A percentile compares a stretch with the other conserved stretches of the same genome.
Conservation (phyloP, 169 alveolate genomes). For the Condylostoma magnum region DNA sequence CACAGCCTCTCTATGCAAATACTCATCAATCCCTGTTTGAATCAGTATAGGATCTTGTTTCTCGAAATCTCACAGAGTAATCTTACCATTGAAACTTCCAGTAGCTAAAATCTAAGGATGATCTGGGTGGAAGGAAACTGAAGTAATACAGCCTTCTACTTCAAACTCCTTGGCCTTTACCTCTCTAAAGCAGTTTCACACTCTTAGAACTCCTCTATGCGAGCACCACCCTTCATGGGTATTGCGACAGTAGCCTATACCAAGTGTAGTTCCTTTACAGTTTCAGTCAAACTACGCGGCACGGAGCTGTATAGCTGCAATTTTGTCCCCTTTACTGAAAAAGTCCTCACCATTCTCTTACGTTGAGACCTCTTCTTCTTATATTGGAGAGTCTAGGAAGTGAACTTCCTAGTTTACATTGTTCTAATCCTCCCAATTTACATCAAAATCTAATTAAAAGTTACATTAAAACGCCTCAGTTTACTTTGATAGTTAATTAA, state of each 20-base stretch:
- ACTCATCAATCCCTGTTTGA: conserved; percentile 42
- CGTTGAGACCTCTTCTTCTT: conserved; percentile 2
- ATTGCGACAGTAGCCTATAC: conserved; percentile 4
- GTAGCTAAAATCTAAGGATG: conserved; percentile 47
- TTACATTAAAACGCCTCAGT: conserved; percentile 20
- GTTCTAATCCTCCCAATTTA: conserved; percentile 3
- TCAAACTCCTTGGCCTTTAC: conserved; percentile 33
- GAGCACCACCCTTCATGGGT: conserved; percentile 19
- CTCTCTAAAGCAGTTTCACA: background rate
- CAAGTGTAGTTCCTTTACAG: conserved; percentile 4
- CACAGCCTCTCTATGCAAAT: conserved; percentile 58
- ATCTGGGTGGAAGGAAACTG: conserved; percentile 39
- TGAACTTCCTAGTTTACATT: background rate
- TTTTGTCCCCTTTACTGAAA: conserved; percentile 7
- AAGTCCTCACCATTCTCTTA: background rate
- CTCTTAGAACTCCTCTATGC: background rate
- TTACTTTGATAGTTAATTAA: background rate
- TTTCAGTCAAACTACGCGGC: conserved; percentile 2
- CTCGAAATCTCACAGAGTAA: conserved; percentile 42
- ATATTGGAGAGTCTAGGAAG: background rate
- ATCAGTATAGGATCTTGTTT: conserved; percentile 34
- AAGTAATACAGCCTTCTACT: conserved; percentile 37
- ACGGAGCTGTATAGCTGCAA: background rate
- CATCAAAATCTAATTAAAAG: too few relatives aligned
- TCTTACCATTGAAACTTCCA: conserved; percentile 57